Base-by-base conservation (phyloP, 306 rosid species). In the Ochetophila trinervis region DNA sequence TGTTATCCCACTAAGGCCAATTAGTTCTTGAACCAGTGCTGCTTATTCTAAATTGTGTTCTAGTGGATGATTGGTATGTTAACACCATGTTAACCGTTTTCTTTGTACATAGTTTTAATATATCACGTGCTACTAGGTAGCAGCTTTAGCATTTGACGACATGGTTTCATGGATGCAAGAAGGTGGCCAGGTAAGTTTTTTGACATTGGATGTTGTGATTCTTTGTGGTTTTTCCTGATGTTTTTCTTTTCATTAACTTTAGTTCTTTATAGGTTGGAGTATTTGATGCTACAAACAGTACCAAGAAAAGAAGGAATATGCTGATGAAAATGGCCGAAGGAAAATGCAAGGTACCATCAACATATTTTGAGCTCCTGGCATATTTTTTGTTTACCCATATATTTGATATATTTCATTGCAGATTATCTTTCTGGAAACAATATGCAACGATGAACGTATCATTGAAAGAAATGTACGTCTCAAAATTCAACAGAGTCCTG, bases 131-230 rank as follows among this genome's bases (percentile, higher is more conserved):
- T 84, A 81, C 91, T 86, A 93, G 99, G 97, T 93, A 90, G 99
- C 97, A 69, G 99, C 99, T 52, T 68, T 93, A 82, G 99, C 99
- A 68, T 87, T 93, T 78, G 99, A 93, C 84, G 99, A 93, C 75
- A 93, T 93, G 99, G 75, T 90, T 73, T 82, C 97, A 57, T 93
- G 99, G 99, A 93, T 93, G 99, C 91, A 90, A 62, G 99, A 93
- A 84, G 96, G 99, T 78, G 99, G 99, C 76, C 99, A 93, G 86
- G 99, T 93, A 84, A 78, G 84, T 74, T 78, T 60, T 66, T 51
- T 69, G 6, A 49, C 52, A 52, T 62, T 44, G 48, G 37, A 75
- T 67, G 60, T 62, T 78, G 75, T 53, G 27, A 59, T 63, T 54
- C 53, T 69, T 24, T 18, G 49, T 66, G 55, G 44, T 48, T 66